Percentiles rank a stretch among this genome's conserved stretches.
phyloP scores from a whole-genome alignment of 306 rosid species.

The Dalbergia oliveri region DNA sequence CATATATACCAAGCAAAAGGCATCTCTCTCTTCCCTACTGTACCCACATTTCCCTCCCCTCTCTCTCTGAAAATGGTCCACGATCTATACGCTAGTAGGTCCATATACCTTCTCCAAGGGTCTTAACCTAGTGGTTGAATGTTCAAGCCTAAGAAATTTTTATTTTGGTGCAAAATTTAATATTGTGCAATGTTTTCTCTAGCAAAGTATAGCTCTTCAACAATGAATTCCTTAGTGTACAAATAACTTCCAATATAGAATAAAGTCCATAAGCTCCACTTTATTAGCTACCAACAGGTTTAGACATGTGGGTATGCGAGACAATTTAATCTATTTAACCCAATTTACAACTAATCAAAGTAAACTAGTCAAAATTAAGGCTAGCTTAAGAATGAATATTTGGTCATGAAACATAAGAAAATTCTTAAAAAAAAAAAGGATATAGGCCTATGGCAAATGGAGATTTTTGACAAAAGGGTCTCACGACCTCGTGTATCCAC shows the following conservation, averaged over 20 bases:
- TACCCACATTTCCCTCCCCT: conserved; percentile 31
- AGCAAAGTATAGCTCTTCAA: too few species aligned
- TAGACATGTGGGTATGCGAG: too few species aligned
- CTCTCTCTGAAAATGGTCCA: conserved; percentile 38
- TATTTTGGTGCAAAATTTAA: neutral
- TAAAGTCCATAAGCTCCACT: too few species aligned
- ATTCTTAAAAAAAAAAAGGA: too few species aligned
- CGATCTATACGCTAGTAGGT: neutral
- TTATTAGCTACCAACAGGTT: too few species aligned
- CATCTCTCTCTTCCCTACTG: conserved; percentile 35
- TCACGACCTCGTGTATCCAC: conserved; percentile 33
- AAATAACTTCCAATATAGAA: too few species aligned
- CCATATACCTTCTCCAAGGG: conserved; percentile 26
- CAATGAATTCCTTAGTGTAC: too few species aligned
- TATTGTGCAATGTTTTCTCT: too few species aligned
- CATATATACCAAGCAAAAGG: conserved; percentile 70
- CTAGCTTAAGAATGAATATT: conserved; percentile 7
- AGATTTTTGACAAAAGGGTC: conserved; percentile 3
- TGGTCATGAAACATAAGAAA: neutral
- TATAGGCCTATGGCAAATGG: neutral
- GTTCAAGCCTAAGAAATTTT: conserved; percentile 14
- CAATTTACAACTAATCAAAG: neutral
- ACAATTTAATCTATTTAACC: too few species aligned
- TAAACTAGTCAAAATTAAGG: conserved; percentile 11
- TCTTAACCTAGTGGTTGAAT: conserved; percentile 28